Evolutionary conservation across 2,329 filamentous ascomycete genomes (phyloP).

Genomic region (Xylariaceae sp.): DNA sequence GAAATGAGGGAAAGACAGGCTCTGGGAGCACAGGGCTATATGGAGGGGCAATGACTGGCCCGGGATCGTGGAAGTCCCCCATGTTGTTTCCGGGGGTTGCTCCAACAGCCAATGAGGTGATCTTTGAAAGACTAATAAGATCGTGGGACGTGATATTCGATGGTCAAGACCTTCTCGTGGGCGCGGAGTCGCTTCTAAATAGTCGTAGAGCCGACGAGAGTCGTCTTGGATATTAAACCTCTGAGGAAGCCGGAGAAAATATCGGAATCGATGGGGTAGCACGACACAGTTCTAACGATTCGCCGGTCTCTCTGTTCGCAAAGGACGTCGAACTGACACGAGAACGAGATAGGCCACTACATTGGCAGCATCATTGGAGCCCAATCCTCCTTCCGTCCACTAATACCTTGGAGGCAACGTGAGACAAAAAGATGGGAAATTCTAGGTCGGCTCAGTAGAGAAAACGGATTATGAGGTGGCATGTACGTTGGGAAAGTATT

Average conservation of each 20-base stretch:
- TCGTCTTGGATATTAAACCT: not conserved
- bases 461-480: constrained; percentile 1
- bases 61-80: constrained; percentile 19
- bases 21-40: constrained; percentile 15
- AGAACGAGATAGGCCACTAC: constrained; percentile 2
- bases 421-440: constrained; percentile 11
- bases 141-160: not conserved
- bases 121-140: constrained; percentile 5
- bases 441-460: not conserved
- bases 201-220: not conserved
- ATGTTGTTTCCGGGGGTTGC: constrained; percentile 16
- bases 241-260: constrained; percentile 8
- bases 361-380: constrained; percentile 15
- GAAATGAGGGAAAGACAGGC: constrained; percentile 10
- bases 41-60: constrained; percentile 23
- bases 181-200: not conserved
- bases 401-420: constrained; percentile 9
- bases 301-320: too few species aligned
- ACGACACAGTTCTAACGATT: not conserved
- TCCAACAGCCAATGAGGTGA: constrained; percentile 9
- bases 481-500: not conserved
- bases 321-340: too few species aligned
- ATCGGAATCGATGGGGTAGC: not conserved
- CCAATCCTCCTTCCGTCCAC: constrained; percentile 10
- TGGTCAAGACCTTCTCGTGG: not conserved